Base-by-base conservation (phyloP, 352 stramenopile species). In the Globisporangium solare region DNA sequence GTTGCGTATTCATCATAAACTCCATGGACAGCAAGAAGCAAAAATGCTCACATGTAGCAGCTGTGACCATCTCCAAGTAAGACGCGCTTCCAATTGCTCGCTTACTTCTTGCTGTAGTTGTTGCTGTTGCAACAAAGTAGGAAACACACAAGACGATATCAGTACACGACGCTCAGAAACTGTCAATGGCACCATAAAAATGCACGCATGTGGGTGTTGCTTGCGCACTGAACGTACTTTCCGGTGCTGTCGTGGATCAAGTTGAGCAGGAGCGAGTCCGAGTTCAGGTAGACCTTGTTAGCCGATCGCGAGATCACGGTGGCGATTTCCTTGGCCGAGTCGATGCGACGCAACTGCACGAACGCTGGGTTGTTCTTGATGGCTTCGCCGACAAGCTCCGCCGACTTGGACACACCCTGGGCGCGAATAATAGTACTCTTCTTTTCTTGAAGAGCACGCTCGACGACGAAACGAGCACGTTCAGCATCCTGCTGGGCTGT, bases 301-400 rank as follows among this genome's bases (percentile, higher is more conserved):
- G 92, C 84, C 70, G 89, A 98, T 53, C 76, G 79, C 15, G 92
- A 89, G 53, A 99, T 96, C 61, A 97, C 96, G 56, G 93, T 86
- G 50, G 98, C 97, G 76, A 99, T 99, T 54, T 99, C 97, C 74
- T 98, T 98, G 32, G 98, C 97, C 21, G 97, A 93, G 71, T 99
- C 97, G 67, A 99, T 98, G 58, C 96, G 91, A 78, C 97, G 90
- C 60, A 99, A 79, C 76, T 99, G 95, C 77, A 99, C 96, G 78
- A 99, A 99, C 45, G 94, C 98, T 58, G 97, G 97, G 82, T 99
- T 99, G 75, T 98, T 97, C 87, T 99, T 98, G 68, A 99, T 99
- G 56, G 97, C 97, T 64, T 97, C 83, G 58, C 97, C 97, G 72
- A 99, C 98, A 32, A 99, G 88, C 68, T 98, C 88, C 12, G 98